Evolutionary conservation across 768 basidiomycete species (phyloP).

Genomic region (Leccinum rimulosum): DNA sequence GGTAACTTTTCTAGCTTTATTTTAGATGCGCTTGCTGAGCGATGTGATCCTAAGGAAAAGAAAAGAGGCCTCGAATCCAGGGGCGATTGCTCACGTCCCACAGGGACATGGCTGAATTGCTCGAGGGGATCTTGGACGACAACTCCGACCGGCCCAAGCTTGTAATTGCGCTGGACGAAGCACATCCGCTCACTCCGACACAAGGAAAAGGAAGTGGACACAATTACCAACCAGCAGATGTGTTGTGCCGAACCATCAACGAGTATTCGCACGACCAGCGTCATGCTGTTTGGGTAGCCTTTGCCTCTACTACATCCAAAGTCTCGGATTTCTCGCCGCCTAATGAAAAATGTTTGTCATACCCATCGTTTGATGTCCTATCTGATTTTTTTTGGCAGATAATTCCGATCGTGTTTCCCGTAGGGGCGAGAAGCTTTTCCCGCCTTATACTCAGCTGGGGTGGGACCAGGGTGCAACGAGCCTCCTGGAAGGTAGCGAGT

Average conservation of each 20-base stretch:
- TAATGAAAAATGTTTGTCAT: background rate
- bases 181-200: background rate
- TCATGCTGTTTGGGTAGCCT: background rate
- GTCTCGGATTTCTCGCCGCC: background rate
- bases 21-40: background rate
- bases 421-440: background rate
- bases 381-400: background rate
- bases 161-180: background rate
- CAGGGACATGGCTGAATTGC: background rate
- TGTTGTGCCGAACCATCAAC: background rate
- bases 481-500: background rate
- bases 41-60: background rate
- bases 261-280: background rate
- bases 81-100: background rate
- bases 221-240: background rate
- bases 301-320: background rate
- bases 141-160: background rate
- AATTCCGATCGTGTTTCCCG: background rate
- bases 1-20: background rate
- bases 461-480: background rate
- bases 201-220: background rate
- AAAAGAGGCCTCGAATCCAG: background rate
- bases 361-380: no score
- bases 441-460: background rate
- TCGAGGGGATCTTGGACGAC: background rate